Evolutionary conservation across 331 rosid genomes (phyloP), one percentile per base, ranked within the genome.

Genomic region (Erythrophleum ivorense): DNA sequence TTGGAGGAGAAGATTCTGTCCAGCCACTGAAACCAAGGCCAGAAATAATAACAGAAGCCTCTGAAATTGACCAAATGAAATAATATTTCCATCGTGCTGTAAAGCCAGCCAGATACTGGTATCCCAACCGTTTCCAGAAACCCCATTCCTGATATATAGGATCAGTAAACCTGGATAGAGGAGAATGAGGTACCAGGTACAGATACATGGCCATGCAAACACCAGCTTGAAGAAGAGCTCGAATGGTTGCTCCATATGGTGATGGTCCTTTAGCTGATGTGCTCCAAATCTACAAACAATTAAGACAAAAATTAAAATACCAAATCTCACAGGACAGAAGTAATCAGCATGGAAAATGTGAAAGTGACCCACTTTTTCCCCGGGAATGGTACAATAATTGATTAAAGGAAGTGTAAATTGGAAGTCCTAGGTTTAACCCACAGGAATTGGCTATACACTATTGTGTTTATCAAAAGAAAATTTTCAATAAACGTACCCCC

Each of bases 51-150:
- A 96, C 85, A 18, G 99, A 84, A 60, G 97, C 97, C 86, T 96
- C 99, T 21, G 99, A 89, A 81, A 96, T 92, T 18, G 99, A 96
- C 99, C 99, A 96, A 86, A 96, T 96, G 88, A 96, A 96, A 82
- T 96, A 96, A 80, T 96, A 96, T 75, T 96, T 96, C 99, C 99
- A 94, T 38, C 99, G 92, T 13, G 99, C 98, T 1, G 94, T 92
- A 66, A 91, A 88, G 65, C 99, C 98, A 3, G 97, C 79, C 99
- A 96, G 92, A 69, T 90, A 96, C 83, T 96, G 99, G 88, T 92
- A 96, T 58, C 95, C 81, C 83, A 96, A 71, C 53, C 94, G 88
- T 86, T 87, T 92, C 97, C 91, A 91, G 86, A 96, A 92, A 67
- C 92, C 85, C 92, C 94, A 96, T 77, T 89, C 90, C 11, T 90